A percentile compares a stretch with the other conserved stretches of the same genome.
These are phyloP conservation scores for Phytophthora ramorum DNA, from an alignment of 352 stramenopile species.

Conservation along the genomic window DNA sequence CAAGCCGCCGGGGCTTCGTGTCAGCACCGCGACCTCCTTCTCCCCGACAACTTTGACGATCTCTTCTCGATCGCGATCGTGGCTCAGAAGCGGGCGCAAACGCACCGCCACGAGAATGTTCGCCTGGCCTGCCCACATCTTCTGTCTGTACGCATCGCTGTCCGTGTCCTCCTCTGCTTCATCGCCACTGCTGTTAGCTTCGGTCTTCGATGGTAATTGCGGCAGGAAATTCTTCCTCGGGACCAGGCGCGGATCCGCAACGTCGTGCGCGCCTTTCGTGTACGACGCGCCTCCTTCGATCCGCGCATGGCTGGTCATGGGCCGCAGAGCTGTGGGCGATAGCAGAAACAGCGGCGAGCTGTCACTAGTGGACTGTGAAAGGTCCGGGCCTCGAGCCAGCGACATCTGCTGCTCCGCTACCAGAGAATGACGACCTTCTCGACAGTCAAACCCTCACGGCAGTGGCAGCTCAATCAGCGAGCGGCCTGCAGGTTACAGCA, in stretches of 20 bases:
- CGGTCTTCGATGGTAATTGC: constrained; percentile 14
- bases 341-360: constrained; percentile 29
- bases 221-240: constrained; percentile 35
- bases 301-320: constrained; percentile 42
- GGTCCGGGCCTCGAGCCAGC: constrained; percentile 18
- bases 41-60: constrained; percentile 88
- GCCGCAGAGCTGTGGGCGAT: constrained; percentile 25
- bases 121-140: constrained; percentile 88
- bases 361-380: constrained; percentile 23
- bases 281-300: constrained; percentile 41
- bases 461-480: constrained; percentile 1
- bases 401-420: constrained; percentile 27
- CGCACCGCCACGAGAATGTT: constrained; percentile 92
- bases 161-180: constrained; percentile 39
- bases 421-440: constrained; percentile 9
- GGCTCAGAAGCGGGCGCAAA: constrained; percentile 77
- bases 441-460: constrained; percentile 10
- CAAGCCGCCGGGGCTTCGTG: constrained; percentile 31
- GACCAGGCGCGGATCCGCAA: constrained; percentile 8
- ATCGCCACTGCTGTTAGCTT: background rate
- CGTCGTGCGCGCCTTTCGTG: constrained; percentile 22
- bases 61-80: constrained; percentile 73
- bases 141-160: constrained; percentile 71
- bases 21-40: constrained; percentile 88
- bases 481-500: constrained; percentile 6